Base-by-base conservation (phyloP, 306 rosid species). In the Sphenostylis stenocarpa region DNA sequence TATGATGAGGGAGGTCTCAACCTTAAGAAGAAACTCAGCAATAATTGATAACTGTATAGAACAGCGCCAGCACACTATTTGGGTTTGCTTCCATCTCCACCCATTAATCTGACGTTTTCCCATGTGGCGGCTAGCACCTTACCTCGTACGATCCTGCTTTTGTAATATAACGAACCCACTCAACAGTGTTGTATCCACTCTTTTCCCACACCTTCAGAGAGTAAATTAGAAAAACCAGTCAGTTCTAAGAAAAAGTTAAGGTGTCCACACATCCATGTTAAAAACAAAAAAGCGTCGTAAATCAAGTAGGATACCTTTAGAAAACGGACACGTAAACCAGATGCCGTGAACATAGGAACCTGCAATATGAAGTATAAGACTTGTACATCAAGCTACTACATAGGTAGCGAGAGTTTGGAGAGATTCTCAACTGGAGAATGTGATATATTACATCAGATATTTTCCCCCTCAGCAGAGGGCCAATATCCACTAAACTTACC, bases 91-190 rank as follows among this genome's bases (percentile, higher is more conserved):
- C 66, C 67, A 29, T 65, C 76, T 63, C 66, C 82, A 56, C 41
- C 82, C 6, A 45, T 26, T 7, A 77, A 65, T 39, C 44, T 7
- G 38, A 58, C 45, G n/a, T 41, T 43, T 45, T 84, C 74, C 13
- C 6, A 39, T 67, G 71, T 64, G 65, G 81, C 86, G 41, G 23
- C 45, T 88, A 96, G 89, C 96, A 89, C 86, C 99, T 88, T 77
- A 96, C 77, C 84, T 96, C 99, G 34, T 96, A 92, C 6, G 99
- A 91, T 55, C 99, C 99, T 1, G 94, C 99, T 82, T 96, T 96
- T 11, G 96, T 96, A 65, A 96, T 96, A 75, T 92, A 92, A 72
- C 97, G 97, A 87, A 96, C 99, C 99, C 99, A 96, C 83, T 96
- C 99, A 7, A 96, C 99, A 5, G 99, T 96, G 83, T 91, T 92